A percentile compares a stretch with the other conserved stretches of the same genome.
These are phyloP conservation scores for Arthrocladium fulminans DNA, from an alignment of 2,329 filamentous ascomycete genomes.

Conservation along the genomic window DNA sequence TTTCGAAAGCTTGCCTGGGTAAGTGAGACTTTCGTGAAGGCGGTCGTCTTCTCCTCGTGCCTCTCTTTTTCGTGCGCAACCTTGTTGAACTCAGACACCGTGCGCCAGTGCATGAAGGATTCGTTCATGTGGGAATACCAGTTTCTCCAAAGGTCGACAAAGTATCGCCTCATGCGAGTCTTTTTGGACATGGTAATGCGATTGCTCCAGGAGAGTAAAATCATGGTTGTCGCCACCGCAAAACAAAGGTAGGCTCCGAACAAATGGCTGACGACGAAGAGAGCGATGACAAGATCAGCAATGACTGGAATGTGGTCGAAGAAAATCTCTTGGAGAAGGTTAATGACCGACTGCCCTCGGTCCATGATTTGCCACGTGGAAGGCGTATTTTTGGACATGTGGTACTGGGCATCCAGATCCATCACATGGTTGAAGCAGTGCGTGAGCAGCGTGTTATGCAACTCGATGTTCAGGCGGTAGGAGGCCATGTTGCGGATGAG, in stretches of 20 bases:
- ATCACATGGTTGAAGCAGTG: conserved; percentile 60
- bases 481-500: conserved; percentile 45
- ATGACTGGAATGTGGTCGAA: conserved; percentile 55
- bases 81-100: conserved; percentile 51
- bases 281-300: conserved; percentile 52
- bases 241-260: conserved; percentile 55
- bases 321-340: conserved; percentile 50
- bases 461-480: conserved; percentile 48
- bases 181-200: conserved; percentile 33
- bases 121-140: conserved; percentile 47
- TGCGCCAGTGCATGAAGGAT: conserved; percentile 52
- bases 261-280: conserved; percentile 48
- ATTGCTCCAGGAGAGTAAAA: conserved; percentile 46
- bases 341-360: conserved; percentile 52
- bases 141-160: conserved; percentile 29
- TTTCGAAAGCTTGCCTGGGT: conserved; percentile 17
- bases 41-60: conserved; percentile 30
- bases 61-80: conserved; percentile 44
- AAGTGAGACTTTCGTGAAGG: not conserved
- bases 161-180: conserved; percentile 31
- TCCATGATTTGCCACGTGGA: conserved; percentile 57
- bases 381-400: conserved; percentile 56
- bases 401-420: conserved; percentile 61
- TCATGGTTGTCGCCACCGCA: conserved; percentile 38
- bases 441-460: conserved; percentile 49